These are phyloP conservation scores for Lactarius akahatsu DNA, from an alignment of 768 basidiomycete species.

Conservation along the genomic window DNA sequence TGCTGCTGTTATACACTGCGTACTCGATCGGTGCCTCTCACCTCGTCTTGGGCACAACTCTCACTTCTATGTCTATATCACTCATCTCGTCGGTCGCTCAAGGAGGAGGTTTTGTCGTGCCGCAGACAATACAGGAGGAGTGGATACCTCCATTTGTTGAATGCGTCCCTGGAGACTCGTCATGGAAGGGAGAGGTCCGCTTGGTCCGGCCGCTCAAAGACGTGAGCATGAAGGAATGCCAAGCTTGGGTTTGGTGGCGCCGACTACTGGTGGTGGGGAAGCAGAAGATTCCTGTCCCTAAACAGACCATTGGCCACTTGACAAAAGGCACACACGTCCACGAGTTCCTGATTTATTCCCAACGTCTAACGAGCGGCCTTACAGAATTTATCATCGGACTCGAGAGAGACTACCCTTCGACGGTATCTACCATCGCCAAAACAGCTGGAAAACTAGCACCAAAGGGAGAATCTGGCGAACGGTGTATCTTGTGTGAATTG, in stretches of 20 bases:
- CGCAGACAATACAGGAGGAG: constrained; percentile 68
- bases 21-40: constrained; percentile 62
- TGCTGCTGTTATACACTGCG: constrained; percentile 72
- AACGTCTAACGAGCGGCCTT: not conserved
- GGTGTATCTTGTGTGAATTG: constrained; percentile 69
- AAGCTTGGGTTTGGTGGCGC: constrained; percentile 76
- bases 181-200: constrained; percentile 39
- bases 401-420: constrained; percentile 82
- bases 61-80: constrained; percentile 75
- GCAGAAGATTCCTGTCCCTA: constrained; percentile 45
- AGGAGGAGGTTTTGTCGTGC: constrained; percentile 71
- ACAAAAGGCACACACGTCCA: constrained; percentile 56
- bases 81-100: constrained; percentile 73
- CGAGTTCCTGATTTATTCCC: not conserved
- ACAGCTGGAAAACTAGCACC: constrained; percentile 78
- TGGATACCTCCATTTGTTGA: constrained; percentile 46
- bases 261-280: constrained; percentile 52
- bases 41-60: constrained; percentile 71
- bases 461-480: constrained; percentile 49
- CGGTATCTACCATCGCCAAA: constrained; percentile 78
- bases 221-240: constrained; percentile 75
- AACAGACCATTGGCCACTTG: constrained; percentile 59
- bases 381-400: constrained; percentile 78
- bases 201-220: constrained; percentile 71
- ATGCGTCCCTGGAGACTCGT: constrained; percentile 19